Base-by-base conservation (phyloP, 2,329 filamentous ascomycete species). In the Chrysosporium queenslandicum region DNA sequence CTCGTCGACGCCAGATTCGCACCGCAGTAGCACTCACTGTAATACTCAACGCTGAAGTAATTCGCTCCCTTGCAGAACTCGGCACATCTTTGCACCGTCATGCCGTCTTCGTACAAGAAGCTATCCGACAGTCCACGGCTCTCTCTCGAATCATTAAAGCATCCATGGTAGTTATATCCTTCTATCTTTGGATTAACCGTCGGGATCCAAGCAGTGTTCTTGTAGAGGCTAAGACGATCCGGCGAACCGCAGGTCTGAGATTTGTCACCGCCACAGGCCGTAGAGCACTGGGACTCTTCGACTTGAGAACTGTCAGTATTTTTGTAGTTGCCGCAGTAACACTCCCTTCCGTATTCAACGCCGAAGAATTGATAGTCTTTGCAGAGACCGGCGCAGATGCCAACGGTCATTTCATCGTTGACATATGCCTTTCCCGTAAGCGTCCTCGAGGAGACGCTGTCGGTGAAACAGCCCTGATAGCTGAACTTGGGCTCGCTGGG, bases 1-100 rank as follows among this genome's bases (percentile, higher is more conserved):
- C 54, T 56, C 4, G 7, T 43, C 9, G 46, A 9, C n/a, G 47
- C 50, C 14, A 54, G n/a, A 25, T 16, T 46, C 14, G 46, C 51
- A 20, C 54, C 54, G 21, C 54, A 56, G 29, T 48, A 56, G 20
- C 54, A 56, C 25, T 56, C 54, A 39, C 54, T 56, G 43, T 29
- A 53, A 41, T 56, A 56, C 29, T 56, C 54, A 18, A 47, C 47
- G 1, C 54, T 52, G 32, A 56, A 56, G 29, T 48, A 56, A 14
- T 48, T 48, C 11, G 51, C 30, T 9, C 37, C 51, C 5, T 43
- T 32, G 42, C 54, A 56, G 18, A 56, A 56, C 1, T 46, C 18
- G 2, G 51, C 51, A 18, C 54, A 56, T n/a, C 21, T 16, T 29
- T 56, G 51, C 11, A 56, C 51, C 7, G 51, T 56, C 54, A 56